phyloP scores from a whole-genome alignment of 441 rosid species.

The Geranium incanum region DNA sequence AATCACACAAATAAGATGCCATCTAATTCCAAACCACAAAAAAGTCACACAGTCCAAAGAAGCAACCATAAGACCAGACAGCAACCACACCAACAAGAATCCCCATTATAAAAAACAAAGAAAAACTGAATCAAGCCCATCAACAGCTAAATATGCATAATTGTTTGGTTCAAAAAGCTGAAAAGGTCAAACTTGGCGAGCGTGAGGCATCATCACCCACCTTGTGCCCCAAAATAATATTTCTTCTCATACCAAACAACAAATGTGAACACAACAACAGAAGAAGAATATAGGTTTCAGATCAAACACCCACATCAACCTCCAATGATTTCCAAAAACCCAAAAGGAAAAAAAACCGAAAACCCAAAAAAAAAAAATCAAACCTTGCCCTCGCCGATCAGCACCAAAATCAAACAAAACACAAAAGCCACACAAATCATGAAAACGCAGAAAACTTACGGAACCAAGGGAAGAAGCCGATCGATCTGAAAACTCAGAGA shows the following conservation, averaged over 20 bases:
- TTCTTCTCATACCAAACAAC: not conserved
- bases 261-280: not conserved
- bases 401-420: conserved; percentile 5
- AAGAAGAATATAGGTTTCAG: not conserved
- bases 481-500: conserved; percentile 42
- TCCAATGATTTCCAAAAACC: not conserved
- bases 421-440: not conserved
- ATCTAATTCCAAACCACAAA: not conserved
- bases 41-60: not conserved
- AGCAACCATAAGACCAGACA: conserved; percentile 1
- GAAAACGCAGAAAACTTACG: conserved; percentile 27
- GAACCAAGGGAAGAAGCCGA: conserved; percentile 17
- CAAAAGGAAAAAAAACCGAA: not conserved
- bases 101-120: not conserved
- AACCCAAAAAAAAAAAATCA: not conserved
- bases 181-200: not conserved
- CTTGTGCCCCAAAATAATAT: not conserved
- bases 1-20: not conserved
- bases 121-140: not conserved
- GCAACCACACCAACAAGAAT: not conserved
- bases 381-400: conserved; percentile 22
- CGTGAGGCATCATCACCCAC: not conserved
- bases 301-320: conserved; percentile 3
- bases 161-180: not conserved
- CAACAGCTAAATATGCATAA: not conserved